Percentiles rank a stretch among this genome's conserved stretches.
These are phyloP conservation scores for Colletotrichum salicis DNA, from an alignment of 2,329 filamentous ascomycete species.

Conservation along the genomic window DNA sequence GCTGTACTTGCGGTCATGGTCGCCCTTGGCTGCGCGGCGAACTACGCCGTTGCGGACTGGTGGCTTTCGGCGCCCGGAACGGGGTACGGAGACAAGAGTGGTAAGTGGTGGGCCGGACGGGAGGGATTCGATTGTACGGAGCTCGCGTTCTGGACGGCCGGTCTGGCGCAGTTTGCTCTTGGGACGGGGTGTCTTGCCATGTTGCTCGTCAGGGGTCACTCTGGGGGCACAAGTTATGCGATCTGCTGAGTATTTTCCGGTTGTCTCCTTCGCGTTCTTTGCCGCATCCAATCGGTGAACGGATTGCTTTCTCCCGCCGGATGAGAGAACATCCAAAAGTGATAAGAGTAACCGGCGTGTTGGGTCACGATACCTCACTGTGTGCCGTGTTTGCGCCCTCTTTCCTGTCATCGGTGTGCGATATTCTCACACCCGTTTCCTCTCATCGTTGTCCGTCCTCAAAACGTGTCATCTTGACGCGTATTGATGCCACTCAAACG, in stretches of 20 bases:
- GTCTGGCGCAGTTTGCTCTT: conserved; percentile 41
- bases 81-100: conserved; percentile 46
- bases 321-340: background rate
- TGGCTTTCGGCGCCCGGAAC: conserved; percentile 56
- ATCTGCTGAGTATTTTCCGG: conserved; percentile 55
- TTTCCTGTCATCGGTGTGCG: background rate
- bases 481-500: background rate
- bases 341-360: background rate
- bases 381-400: background rate
- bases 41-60: conserved; percentile 53
- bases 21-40: background rate
- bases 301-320: background rate
- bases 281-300: background rate
- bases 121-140: conserved; percentile 45
- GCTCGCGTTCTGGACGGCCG: conserved; percentile 60
- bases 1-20: conserved; percentile 47
- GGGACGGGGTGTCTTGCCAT: conserved; percentile 51
- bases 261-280: background rate
- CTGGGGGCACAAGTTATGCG: conserved; percentile 58
- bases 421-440: background rate
- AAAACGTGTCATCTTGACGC: background rate
- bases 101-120: background rate
- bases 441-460: background rate
- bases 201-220: conserved; percentile 57
- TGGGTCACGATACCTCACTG: background rate